Conservation (phyloP, 2,329 filamentous ascomycete genomes). For the Fusarium paranaense region DNA sequence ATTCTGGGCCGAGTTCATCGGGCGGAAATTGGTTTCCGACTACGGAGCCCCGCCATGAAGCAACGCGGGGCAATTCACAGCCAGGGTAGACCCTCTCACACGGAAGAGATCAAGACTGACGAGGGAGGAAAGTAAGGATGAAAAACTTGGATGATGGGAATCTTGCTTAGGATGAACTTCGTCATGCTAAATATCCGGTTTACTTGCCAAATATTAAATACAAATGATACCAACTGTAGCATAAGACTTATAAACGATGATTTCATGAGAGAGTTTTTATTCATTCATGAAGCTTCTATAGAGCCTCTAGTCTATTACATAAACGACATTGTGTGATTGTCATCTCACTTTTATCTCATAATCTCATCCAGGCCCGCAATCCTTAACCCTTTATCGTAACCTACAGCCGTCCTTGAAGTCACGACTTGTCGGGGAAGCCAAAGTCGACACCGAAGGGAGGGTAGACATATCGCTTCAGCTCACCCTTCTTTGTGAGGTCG, state of each 20-base stretch:
- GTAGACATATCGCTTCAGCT: slow-evolving; percentile 73
- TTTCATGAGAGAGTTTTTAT: neutral
- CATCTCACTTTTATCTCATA: slow-evolving; percentile 20
- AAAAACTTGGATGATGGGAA: neutral
- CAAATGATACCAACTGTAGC: neutral
- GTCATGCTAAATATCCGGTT: neutral
- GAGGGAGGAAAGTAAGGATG: neutral
- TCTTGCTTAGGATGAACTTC: neutral
- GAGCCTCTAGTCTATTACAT: slow-evolving; percentile 19
- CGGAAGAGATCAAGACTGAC: neutral
- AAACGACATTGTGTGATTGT: slow-evolving; percentile 4
- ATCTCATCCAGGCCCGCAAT: neutral
- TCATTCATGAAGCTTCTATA: slow-evolving; percentile 2
- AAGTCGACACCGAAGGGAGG: slow-evolving; percentile 77
- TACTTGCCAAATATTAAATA: neutral
- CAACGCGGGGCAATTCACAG: neutral
- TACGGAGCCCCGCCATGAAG: neutral
- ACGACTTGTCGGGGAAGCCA: slow-evolving; percentile 76
- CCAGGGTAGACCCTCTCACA: no score
- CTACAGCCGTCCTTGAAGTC: slow-evolving; percentile 37
- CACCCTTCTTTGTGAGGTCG: slow-evolving; percentile 60
- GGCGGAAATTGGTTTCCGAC: neutral
- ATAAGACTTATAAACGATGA: neutral
- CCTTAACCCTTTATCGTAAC: neutral
- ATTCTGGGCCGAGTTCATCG: neutral